phyloP scores from a whole-genome alignment of 2,329 filamentous ascomycete species.

The Sporothrix sp. region DNA sequence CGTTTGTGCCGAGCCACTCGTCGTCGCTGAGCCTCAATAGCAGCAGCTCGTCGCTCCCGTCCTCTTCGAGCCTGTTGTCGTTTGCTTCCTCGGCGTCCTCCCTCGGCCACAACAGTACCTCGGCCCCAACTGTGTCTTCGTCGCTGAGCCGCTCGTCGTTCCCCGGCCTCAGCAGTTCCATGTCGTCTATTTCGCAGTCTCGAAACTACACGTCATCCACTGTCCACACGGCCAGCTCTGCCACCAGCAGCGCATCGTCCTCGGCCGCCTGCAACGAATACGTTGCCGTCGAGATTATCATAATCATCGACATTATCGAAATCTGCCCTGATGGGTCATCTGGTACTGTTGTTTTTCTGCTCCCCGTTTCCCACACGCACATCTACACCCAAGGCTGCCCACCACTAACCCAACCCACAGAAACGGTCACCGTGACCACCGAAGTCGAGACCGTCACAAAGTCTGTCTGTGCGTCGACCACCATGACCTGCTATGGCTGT shows the following conservation, averaged over 20 bases:
- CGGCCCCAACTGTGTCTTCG: neutral
- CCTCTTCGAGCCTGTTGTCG: neutral
- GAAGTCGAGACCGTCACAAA: constrained; percentile 9
- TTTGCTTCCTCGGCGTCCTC: neutral
- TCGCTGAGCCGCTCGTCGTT: neutral
- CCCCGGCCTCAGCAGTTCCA: neutral
- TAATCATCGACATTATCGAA: constrained; percentile 14
- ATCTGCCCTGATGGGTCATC: constrained; percentile 8
- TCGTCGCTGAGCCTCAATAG: neutral
- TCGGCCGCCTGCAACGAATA: constrained; percentile 6
- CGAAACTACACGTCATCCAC: neutral
- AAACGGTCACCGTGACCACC: constrained; percentile 5
- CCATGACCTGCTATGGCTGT: constrained; percentile 10
- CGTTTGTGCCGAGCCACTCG: neutral
- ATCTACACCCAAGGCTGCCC: neutral
- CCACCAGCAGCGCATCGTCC: neutral
- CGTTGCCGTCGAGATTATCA: constrained; percentile 9
- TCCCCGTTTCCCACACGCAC: neutral
- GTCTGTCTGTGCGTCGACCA: constrained; percentile 5
- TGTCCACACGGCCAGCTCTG: neutral
- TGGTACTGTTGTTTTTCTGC: neutral
- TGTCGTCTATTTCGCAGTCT: neutral
- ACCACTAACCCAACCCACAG: neutral
- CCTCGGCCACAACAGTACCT: neutral
- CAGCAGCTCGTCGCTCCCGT: neutral